Evolutionary conservation across 2,329 filamentous ascomycete genomes (phyloP).

Genomic region (Sarocladium oryzae): DNA sequence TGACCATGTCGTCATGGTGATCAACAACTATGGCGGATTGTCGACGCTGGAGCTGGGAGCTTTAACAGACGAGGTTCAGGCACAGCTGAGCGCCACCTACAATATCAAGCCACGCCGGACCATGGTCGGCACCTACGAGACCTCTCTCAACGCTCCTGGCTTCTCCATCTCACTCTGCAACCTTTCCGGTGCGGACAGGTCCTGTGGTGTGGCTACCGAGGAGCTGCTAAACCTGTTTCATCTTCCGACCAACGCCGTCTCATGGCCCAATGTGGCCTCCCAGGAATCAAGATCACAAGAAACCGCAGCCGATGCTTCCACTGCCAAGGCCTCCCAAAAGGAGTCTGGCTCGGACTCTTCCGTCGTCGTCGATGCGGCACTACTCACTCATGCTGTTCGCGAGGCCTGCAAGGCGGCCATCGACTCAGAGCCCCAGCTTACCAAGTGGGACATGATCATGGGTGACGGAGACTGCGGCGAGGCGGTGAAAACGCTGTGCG

Average conservation of each 20-base stretch:
- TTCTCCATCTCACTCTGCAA: slow-evolving; percentile 51
- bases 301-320: neutral
- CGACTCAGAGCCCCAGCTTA: slow-evolving; percentile 24
- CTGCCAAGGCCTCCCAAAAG: neutral
- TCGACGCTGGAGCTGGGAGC: slow-evolving; percentile 48
- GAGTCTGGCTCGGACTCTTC: neutral
- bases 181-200: slow-evolving; percentile 28
- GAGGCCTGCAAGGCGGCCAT: slow-evolving; percentile 27
- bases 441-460: slow-evolving; percentile 53
- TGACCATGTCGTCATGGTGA: slow-evolving; percentile 43
- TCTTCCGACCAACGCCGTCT: slow-evolving; percentile 41
- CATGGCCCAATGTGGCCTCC: slow-evolving; percentile 35
- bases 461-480: slow-evolving; percentile 41
- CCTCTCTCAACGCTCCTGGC: slow-evolving; percentile 47
- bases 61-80: slow-evolving; percentile 44
- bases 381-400: slow-evolving; percentile 20
- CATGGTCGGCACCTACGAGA: slow-evolving; percentile 36
- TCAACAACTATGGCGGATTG: slow-evolving; percentile 53
- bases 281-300: neutral
- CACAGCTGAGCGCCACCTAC: slow-evolving; percentile 28
- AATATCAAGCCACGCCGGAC: slow-evolving; percentile 33
- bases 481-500: slow-evolving; percentile 22
- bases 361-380: slow-evolving; percentile 19
- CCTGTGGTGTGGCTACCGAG: slow-evolving; percentile 15
- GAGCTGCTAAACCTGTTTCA: slow-evolving; percentile 43